Percentiles rank a stretch among this genome's conserved stretches.
Evolutionary conservation across 352 stramenopile species (phyloP).

Genomic region (Phytopythium mirpurense): DNA sequence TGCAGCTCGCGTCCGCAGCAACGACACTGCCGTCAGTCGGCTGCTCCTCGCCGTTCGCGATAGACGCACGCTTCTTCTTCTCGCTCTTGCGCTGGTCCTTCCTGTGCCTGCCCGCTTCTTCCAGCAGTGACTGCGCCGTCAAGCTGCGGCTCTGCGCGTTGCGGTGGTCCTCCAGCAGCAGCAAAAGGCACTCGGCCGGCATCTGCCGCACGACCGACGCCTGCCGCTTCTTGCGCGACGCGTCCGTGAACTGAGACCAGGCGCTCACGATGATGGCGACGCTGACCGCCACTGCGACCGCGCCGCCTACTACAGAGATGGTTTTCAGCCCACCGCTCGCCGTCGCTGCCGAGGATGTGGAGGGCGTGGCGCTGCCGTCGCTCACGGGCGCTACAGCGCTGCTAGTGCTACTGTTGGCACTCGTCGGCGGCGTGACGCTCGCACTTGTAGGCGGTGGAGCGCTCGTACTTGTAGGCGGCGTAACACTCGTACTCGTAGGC

Average conservation of each 20-base stretch:
- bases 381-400: background rate
- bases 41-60: background rate
- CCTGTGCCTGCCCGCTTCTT: conserved; percentile 20
- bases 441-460: no score
- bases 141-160: conserved; percentile 17
- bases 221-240: conserved; percentile 51
- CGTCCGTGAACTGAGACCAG: conserved; percentile 81
- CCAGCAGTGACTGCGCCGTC: conserved; percentile 25
- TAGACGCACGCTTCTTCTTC: conserved; percentile 11
- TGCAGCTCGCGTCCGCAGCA: background rate
- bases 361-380: background rate
- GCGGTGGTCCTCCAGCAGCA: conserved; percentile 66
- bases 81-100: conserved; percentile 9
- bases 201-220: conserved; percentile 69
- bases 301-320: conserved; percentile 65
- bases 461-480: no score
- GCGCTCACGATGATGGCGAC: conserved; percentile 73
- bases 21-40: background rate
- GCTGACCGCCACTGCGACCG: conserved; percentile 70
- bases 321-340: conserved; percentile 31
- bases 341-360: background rate
- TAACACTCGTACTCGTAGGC: background rate
- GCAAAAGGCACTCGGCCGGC: conserved; percentile 59
- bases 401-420: background rate
- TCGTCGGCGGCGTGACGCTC: background rate